Base-by-base conservation (phyloP, 768 basidiomycete genomes). In the Strobilomyces confusus region DNA sequence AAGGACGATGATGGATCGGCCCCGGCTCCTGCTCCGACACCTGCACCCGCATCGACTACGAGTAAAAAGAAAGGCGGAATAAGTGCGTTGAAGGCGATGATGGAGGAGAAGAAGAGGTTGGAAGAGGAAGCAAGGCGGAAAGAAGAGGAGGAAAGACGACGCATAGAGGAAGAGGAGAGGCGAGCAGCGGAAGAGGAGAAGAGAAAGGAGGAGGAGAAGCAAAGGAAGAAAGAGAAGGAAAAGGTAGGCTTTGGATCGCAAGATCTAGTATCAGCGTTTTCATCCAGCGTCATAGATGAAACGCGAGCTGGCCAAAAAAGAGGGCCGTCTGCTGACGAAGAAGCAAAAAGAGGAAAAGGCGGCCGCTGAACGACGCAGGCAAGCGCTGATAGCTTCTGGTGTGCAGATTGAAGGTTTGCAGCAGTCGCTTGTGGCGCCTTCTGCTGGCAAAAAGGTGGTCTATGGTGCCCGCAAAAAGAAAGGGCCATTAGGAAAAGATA, bases 321-420 rank as follows among this genome's bases (percentile, higher is more conserved):
- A 98, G 73, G 97, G 97, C 22, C 83, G 89, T 43, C 74, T 95
- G 23, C 78, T 98, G 46, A 98, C 95, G n/a, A 94, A 95, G 71
- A 97, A 95, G 72, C 95, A 98, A 69, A 95, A 93, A 71, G 89
- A 92, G 64, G 95, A 98, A 68, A 86, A 80, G 61, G 89, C 89
- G 20, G 88, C 85, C 59, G 94, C 92, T 3, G 95, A 98, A 69
- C 82, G 92, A 29, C 86, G 94, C 51, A 89, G 85, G 66, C 83
- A 95, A 66, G 95, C 95, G 2, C 80, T 98, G 48, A 77, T 98
- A 46, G 87, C 90, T 19, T 88, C 90, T 33, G 94, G 93, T 46
- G 88, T 89, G 44, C 85, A 86, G 60, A 88, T 99, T 55, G 94
- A 95, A 63, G 97, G 92, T 55, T 75, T 98, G 19, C 87, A 92